Base-by-base conservation (phyloP, 2,329 filamentous ascomycete species). In the Aspergillus aculeatus region DNA sequence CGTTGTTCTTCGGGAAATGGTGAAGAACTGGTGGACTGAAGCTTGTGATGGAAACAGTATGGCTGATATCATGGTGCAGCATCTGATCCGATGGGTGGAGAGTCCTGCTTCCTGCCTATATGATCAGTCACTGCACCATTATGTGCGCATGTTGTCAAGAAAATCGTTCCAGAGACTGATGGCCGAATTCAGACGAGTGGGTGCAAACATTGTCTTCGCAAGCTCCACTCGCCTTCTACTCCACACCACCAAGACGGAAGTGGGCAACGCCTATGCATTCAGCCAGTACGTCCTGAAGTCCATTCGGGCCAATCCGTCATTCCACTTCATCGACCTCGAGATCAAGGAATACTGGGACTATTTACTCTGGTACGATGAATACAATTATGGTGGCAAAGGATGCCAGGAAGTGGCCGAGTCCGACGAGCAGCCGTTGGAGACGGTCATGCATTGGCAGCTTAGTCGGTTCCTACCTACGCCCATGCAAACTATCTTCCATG, bases 301-400 rank as follows among this genome's bases (percentile, higher is more conserved):
- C 0, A 97, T 99, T 79, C 94, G 96, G 76, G 88, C 87, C 58
- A 97, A 97, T 71, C 92, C 95, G 0, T 84, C 97, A 0, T 99
- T 99, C 78, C 91, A 97, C 75, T 99, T 99, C 72, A 87, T 99
- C 64, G 95, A 99, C 69, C 83, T 99, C 3, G 91, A 97, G 68
- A 95, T 99, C 75, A 96, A 94, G 67, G 95, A 99, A 73, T 99
- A 97, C 76, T 99, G 95, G 95, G 95, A 99, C 75, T 98, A 97
- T 70, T 86, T 99, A 0, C 88, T 97, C 4, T 99, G 95, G 95
- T 98, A 98, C 67, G 95, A 99, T 68, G 92, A 97, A 76, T 97
- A 94, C 82, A 99, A 99, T 80, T 98, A 98, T 70, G 96, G 95
- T 57, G 95, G 95, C 62, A 96, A 96, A 71, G 95, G 91, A 4